Conservation (phyloP, 2,329 filamentous ascomycete genomes). For the Fusarium verrucosum region DNA sequence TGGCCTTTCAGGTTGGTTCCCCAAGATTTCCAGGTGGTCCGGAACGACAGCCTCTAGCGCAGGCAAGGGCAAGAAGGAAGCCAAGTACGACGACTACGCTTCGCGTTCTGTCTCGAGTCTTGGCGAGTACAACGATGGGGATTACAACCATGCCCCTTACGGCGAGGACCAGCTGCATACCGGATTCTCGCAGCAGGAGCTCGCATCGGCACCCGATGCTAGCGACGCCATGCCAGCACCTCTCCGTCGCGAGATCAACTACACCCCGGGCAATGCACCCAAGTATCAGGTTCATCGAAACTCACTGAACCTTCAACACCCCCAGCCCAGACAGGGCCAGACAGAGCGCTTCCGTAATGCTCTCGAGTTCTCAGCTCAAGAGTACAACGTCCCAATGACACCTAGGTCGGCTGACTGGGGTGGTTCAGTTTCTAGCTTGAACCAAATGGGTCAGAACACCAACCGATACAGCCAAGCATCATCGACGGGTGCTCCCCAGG, state of each 20-base stretch:
- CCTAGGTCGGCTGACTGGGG: constrained; percentile 70
- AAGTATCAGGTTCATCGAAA: constrained; percentile 86
- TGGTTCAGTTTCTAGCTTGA: constrained; percentile 67
- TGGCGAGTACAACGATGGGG: constrained; percentile 69
- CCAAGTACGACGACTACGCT: constrained; percentile 68
- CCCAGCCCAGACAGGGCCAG: constrained; percentile 77
- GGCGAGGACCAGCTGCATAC: constrained; percentile 69
- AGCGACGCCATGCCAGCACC: constrained; percentile 40
- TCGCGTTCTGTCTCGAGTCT: constrained; percentile 84
- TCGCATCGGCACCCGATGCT: constrained; percentile 25
- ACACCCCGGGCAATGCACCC: constrained; percentile 73
- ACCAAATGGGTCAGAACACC: constrained; percentile 59
- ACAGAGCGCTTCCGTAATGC: constrained; percentile 78
- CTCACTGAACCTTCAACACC: constrained; percentile 81
- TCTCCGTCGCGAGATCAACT: constrained; percentile 58
- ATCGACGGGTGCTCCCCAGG: constrained; percentile 45
- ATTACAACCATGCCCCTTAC: constrained; percentile 63
- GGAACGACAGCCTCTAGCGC: constrained; percentile 93
- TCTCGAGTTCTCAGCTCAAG: constrained; percentile 76
- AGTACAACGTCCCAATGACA: constrained; percentile 69
- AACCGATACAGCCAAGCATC: constrained; percentile 61
- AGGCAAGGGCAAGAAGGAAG: constrained; percentile 69
- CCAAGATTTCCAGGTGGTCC: constrained; percentile 96
- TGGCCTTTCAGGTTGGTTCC: constrained; percentile 80
- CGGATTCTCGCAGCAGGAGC: constrained; percentile 64